Percentiles rank a stretch among this genome's conserved stretches.
These are phyloP conservation scores for Apiospora kogelbergensis DNA, from an alignment of 2,329 filamentous ascomycete genomes.

Conservation along the genomic window DNA sequence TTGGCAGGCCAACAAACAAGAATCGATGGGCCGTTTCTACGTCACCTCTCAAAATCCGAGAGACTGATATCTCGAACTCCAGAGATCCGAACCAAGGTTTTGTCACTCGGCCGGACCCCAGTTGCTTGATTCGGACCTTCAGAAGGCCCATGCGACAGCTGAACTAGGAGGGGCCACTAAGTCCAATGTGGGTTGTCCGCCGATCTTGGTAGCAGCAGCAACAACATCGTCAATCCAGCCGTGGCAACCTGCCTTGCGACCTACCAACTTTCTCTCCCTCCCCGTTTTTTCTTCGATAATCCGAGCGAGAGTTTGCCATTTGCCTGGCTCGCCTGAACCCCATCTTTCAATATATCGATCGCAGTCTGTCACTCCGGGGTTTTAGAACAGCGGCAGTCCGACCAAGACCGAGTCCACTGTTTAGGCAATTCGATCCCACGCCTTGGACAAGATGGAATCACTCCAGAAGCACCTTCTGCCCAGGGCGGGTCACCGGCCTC, in stretches of 20 bases:
- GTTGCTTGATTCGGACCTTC: not conserved
- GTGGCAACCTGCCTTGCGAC: not conserved
- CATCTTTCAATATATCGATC: not conserved
- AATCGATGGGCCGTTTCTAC: too few species aligned
- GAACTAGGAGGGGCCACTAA: not conserved
- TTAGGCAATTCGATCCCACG: not conserved
- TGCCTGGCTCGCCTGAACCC: not conserved
- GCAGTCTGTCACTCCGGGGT: not conserved
- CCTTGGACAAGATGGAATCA: not conserved
- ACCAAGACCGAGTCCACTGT: not conserved
- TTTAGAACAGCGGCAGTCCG: not conserved
- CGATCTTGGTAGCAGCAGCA: conserved; percentile 3
- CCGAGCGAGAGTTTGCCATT: not conserved
- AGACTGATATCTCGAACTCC: too few species aligned
- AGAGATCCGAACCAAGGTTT: too few species aligned
- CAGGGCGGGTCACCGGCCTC: conserved; percentile 33
- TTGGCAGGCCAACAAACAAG: too few species aligned
- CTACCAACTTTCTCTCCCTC: not conserved
- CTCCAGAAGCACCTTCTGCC: not conserved
- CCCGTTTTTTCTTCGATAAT: not conserved
- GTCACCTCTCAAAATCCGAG: too few species aligned
- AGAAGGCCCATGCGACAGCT: not conserved
- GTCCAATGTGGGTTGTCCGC: not conserved
- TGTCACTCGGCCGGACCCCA: not conserved
- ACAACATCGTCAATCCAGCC: conserved; percentile 6